phyloP scores from a whole-genome alignment of 106 monocot genomes.

The Dioscorea zingiberensis region DNA sequence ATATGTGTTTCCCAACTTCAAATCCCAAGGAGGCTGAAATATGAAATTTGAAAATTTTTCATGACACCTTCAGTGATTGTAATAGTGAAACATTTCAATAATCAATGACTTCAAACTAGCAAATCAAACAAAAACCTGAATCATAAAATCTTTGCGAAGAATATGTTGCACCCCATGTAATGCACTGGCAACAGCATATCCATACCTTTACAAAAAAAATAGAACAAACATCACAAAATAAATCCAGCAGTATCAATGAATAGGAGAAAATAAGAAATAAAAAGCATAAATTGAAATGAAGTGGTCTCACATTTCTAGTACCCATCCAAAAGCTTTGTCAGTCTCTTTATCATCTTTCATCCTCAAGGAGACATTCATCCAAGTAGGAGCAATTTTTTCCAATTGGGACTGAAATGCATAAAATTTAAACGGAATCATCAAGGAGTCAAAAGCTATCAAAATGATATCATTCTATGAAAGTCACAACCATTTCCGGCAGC shows the following conservation, averaged over 20 bases:
- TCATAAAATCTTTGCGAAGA: conserved; percentile 38
- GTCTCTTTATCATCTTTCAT: conserved; percentile 92
- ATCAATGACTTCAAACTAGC: not conserved
- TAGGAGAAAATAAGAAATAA: not conserved
- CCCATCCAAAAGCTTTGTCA: conserved; percentile 94
- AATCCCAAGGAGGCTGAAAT: conserved; percentile 47
- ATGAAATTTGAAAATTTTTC: not conserved
- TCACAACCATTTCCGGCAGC: not conserved
- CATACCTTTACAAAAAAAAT: conserved; percentile 13
- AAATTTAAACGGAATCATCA: too few relatives aligned
- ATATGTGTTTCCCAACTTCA: conserved; percentile 33
- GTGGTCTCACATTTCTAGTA: conserved; percentile 77
- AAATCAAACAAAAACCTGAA: conserved; percentile 13
- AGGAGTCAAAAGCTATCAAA: not conserved
- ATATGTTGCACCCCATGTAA: conserved; percentile 30
- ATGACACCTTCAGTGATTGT: not conserved
- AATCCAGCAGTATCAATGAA: not conserved
- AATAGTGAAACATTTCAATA: not conserved
- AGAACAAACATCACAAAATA: not conserved
- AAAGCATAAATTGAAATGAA: not conserved
- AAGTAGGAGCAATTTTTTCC: conserved; percentile 91
- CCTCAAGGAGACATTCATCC: conserved; percentile 90
- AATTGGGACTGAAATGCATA: conserved; percentile 48
- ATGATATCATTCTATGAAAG: not conserved
- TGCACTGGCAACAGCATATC: conserved; percentile 23